Conservation (phyloP, 768 basidiomycete species). For the Mrakia gelida region DNA sequence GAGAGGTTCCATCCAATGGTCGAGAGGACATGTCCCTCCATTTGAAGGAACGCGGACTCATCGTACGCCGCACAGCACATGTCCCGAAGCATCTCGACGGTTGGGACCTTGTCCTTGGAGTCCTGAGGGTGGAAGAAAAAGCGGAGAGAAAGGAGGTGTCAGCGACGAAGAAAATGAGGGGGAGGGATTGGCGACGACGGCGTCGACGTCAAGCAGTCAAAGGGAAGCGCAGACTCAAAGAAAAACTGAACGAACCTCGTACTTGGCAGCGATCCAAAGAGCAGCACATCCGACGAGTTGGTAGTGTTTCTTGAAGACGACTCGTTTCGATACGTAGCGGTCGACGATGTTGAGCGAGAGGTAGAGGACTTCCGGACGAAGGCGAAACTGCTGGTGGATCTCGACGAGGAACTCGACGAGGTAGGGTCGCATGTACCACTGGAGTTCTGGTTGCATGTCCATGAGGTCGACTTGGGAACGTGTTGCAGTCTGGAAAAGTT, state of each 20-base stretch:
- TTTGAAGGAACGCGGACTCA: constrained; percentile 95
- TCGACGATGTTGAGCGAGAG: constrained; percentile 98
- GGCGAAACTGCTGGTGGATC: constrained; percentile 93
- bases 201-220: neutral
- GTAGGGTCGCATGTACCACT: constrained; percentile 99
- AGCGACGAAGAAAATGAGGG: neutral
- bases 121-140: constrained; percentile 48
- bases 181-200: too few relatives aligned
- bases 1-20: constrained; percentile 96
- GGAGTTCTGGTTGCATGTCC: constrained; percentile 98
- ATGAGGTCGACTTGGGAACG: constrained; percentile 91
- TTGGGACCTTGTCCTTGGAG: constrained; percentile 95
- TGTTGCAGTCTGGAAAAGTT: constrained; percentile 60
- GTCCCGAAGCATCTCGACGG: constrained; percentile 86
- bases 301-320: constrained; percentile 98
- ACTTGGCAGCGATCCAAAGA: constrained; percentile 98
- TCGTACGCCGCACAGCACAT: constrained; percentile 97
- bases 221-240: neutral
- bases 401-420: constrained; percentile 98
- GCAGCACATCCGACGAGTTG: constrained; percentile 98
- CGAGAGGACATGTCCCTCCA: constrained; percentile 94
- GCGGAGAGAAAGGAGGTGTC: neutral
- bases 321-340: constrained; percentile 95
- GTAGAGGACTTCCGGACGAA: constrained; percentile 97
- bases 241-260: constrained; percentile 52